Base-by-base conservation (phyloP, 2,329 filamentous ascomycete species). In the Phoma herbarum region DNA sequence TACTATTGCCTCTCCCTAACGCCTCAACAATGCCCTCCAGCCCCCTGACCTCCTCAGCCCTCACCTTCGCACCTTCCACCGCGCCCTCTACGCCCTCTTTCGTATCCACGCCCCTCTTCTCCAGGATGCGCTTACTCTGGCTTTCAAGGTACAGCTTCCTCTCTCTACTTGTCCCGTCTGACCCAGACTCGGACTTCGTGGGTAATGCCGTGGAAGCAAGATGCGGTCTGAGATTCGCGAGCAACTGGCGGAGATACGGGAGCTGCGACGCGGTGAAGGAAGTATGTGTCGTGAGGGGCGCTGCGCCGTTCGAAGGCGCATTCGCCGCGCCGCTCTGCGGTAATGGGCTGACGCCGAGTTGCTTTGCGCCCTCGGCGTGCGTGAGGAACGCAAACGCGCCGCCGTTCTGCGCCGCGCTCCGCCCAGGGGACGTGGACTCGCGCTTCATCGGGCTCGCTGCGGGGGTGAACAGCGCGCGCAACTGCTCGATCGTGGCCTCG, bases 261-360 rank as follows among this genome's bases (percentile, higher is more conserved):
- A 97, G 82, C 74, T 98, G 94, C 2, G 90, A 90, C 20, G 96
- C 83, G 0, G 91, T 88, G 75, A 97, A 97, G 16, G 87, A 84
- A 0, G 90, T 86, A 18, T 90, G 91, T 4, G 90, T 92, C 11
- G 85, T 84, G 26, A 93, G 81, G 6, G 57, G 81, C 10, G 41
- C 18, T 20, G n/a, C 2, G 41, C 11, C 52, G 59, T 37, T 23
- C 62, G 31, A 59, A 51, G 26, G 67, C 6, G 69, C 5, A 2
- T 7, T 20, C 2, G 67, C 29, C 5, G 72, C 76, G 68, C 71
- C 23, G 23, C 26, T 25, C 33, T 37, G 33, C 4, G 33, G 11
- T 18, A 10, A 16, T 4, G 33, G 11, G 16, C 14, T 6, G 23
- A 43, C 11, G 14, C 41, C 41, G 23, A 43, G 41, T 16, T 14